Evolutionary conservation across 345 rosid genomes (phyloP), one percentile per base, ranked within the genome.

Genomic region (Kernera saxatilis): DNA sequence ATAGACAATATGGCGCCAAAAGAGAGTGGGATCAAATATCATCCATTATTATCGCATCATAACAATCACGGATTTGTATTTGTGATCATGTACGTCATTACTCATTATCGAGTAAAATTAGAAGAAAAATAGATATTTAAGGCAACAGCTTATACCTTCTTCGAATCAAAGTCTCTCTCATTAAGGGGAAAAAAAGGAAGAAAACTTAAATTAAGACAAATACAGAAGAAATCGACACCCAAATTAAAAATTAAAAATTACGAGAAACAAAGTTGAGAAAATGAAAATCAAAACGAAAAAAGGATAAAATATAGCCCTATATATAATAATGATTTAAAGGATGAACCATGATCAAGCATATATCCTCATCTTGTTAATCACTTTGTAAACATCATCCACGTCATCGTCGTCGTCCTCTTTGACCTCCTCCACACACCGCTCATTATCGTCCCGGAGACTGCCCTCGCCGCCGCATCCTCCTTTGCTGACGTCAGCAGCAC

Each of bases 331-430:
- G n/a, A n/a, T n/a, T n/a, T 8, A 11, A 35, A 61, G 3, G 11
- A 64, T 32, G 41, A 43, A 52, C 11, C 50, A 62, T 11, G 61
- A 48, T 76, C 62, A 76, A 70, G 75, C 75, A 70, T 70, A 76
- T 27, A 76, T 76, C 44, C 75, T 76, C 79, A 76, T 70, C 27
- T 70, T 63, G 67, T 76, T 70, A 17, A 76, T 55, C 15, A 76
- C 75, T 70, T 76, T 76, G 67, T 55, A 76, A 70, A 76, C 79
- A 70, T 76, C 79, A 76, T 76, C 79, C 35, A 76, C 66, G 13
- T 76, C 79, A 55, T 76, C 75, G 1, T 70, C 79, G 39, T 70
- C 79, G 25, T 70, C 71, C 15, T 70, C 75, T 63, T 70, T 70
- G 8, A 36, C 46, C 14, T 11, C 32, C 45, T 70, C 71, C 18